Evolutionary conservation across 2,329 filamentous ascomycete species (phyloP).

Genomic region (Diaporthe destruens): DNA sequence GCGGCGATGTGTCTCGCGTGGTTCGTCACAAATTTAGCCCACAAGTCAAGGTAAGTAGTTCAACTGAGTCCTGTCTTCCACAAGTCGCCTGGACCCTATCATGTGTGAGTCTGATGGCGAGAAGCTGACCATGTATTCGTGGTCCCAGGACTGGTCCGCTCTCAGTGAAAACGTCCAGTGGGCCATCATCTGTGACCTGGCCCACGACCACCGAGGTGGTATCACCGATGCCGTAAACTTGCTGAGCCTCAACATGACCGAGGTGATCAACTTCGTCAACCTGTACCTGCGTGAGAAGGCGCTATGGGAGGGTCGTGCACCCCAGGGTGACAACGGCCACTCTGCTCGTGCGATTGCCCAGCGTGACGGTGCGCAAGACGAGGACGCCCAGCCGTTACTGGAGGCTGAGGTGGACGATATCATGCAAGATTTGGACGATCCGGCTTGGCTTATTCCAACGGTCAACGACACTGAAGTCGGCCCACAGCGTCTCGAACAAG

Average conservation of each 20-base stretch:
- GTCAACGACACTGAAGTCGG: neutral
- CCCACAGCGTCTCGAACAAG: neutral
- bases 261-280: slow-evolving; percentile 41
- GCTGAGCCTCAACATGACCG: slow-evolving; percentile 40
- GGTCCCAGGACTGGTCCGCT: slow-evolving; percentile 41
- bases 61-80: neutral
- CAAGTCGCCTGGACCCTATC: neutral
- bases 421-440: neutral
- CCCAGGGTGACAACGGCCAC: neutral
- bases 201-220: slow-evolving; percentile 22
- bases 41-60: neutral
- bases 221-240: slow-evolving; percentile 36
- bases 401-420: neutral
- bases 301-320: slow-evolving; percentile 3
- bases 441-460: neutral
- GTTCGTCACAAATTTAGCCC: neutral
- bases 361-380: neutral
- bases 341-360: neutral
- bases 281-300: slow-evolving; percentile 40
- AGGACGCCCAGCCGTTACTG: neutral
- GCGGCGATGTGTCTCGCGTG: neutral
- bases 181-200: slow-evolving; percentile 44
- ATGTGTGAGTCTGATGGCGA: neutral
- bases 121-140: neutral
- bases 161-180: slow-evolving; percentile 45